phyloP scores from a whole-genome alignment of 2,329 filamentous ascomycete genomes.

The Penicillium sp. region DNA sequence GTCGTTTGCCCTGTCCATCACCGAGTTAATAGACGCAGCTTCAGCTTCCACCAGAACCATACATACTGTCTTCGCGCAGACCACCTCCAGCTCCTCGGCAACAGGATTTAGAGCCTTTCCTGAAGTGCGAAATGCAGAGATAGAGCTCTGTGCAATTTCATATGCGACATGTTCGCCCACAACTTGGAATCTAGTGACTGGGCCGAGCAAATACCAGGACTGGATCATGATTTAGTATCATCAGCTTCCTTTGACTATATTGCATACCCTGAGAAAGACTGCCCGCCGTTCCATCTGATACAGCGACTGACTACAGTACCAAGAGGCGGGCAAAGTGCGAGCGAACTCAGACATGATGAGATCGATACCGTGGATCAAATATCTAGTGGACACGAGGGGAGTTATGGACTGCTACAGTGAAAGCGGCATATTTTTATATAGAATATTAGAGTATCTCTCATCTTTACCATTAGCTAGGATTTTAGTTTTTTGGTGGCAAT shows the following conservation, averaged over 20 bases:
- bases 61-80: conserved; percentile 34
- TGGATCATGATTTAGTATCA: conserved; percentile 23
- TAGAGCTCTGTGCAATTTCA: conserved; percentile 51
- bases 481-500: not conserved
- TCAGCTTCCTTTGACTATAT: not conserved
- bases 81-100: conserved; percentile 42
- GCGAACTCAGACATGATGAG: conserved; percentile 34
- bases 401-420: not conserved
- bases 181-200: conserved; percentile 50
- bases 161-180: conserved; percentile 47
- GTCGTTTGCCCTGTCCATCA: conserved; percentile 16
- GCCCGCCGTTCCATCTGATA: conserved; percentile 53
- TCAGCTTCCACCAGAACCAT: not conserved
- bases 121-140: conserved; percentile 41
- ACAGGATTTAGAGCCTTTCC: conserved; percentile 29
- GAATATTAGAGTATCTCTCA: not conserved
- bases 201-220: conserved; percentile 56
- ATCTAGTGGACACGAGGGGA: not conserved
- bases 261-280: conserved; percentile 49
- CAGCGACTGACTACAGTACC: conserved; percentile 51
- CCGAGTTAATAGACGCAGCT: not conserved
- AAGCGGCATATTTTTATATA: conserved; percentile 10
- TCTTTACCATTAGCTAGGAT: not conserved
- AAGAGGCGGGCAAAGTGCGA: conserved; percentile 53
- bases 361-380: not conserved